Base-by-base conservation (phyloP, 2,329 filamentous ascomycete species). In the Pseudocercospora cruenta region DNA sequence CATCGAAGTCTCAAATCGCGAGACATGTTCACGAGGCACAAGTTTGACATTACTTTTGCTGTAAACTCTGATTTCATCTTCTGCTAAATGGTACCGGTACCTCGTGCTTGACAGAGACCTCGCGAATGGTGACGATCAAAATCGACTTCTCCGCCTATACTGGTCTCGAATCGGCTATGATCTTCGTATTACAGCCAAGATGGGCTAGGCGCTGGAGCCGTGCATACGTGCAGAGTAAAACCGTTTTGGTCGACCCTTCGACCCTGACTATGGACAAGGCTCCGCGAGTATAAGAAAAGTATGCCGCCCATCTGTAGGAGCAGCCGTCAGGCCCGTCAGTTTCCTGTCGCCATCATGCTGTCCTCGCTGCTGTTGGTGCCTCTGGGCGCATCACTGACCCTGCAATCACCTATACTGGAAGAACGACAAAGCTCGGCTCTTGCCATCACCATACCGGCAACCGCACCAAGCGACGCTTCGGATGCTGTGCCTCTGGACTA, bases 401-500 rank as follows among this genome's bases (percentile, higher is more conserved):
- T 21, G 9, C 26, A 33, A 26, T 58, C 54, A 14, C 54, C 54
- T 1, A n/a, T 58, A 22, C 19, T 58, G 31, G 54, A 58, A 39
- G 54, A 28, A 58, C 54, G 54, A 58, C 54, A 58, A n/a, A 22
- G n/a, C 31, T 39, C 26, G 22, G 8, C 31, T 33, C 33, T 58
- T 28, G 33, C 26, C 31, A 58, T 58, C 19, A 21, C 54, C 14
- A 58, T 58, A 36, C 54, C 54, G 16, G 54, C 54, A 3, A 58
- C 54, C 31, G 54, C 54, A 39, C 54, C 54, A n/a, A 39, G 54
- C 9, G 31, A 26, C n/a, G 54, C 54, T 39, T 58, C 54, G 26
- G 54, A 58, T 31, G 28, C 54, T 33, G 54, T 58, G n/a, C 54
- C 54, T 36, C 28, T 58, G 2, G 54, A 58, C 16, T 65, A 62